Percentiles rank a stretch among this genome's conserved stretches.
Evolutionary conservation across 2,329 filamentous ascomycete species (phyloP).

Genomic region (Fonsecaea monophora): DNA sequence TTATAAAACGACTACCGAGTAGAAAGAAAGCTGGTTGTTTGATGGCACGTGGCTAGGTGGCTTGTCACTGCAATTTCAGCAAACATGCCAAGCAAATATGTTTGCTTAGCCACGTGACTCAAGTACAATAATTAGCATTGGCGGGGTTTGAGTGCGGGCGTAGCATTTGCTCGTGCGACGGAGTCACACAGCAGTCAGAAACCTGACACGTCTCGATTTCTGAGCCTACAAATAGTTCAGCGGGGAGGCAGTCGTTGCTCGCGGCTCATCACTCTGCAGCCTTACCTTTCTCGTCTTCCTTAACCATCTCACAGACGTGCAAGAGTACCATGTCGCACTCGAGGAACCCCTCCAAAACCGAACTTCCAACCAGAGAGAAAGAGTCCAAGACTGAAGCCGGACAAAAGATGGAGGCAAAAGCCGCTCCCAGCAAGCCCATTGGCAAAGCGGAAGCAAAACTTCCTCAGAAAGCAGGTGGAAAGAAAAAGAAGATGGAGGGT

Average conservation of each 20-base stretch:
- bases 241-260: background rate
- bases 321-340: conserved; percentile 33
- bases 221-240: background rate
- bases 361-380: conserved; percentile 35
- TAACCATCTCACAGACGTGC: background rate
- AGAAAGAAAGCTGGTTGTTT: background rate
- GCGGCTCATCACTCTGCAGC: conserved; percentile 4
- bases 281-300: background rate
- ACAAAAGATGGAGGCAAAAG: conserved; percentile 55
- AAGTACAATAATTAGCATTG: background rate
- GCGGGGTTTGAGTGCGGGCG: conserved; percentile 11
- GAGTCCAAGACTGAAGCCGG: conserved; percentile 15
- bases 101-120: background rate
- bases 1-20: background rate
- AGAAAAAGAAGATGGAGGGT: conserved; percentile 64
- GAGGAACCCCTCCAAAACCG: conserved; percentile 32
- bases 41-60: no score
- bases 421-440: conserved; percentile 50
- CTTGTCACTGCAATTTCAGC: background rate
- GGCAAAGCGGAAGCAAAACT: conserved; percentile 56
- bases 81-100: conserved; percentile 8
- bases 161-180: conserved; percentile 16
- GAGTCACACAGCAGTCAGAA: conserved; percentile 9
- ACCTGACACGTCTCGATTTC: conserved; percentile 7
- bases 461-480: conserved; percentile 46